phyloP scores from a whole-genome alignment of 2,329 filamentous ascomycete species.

The Beauveria asiatica region DNA sequence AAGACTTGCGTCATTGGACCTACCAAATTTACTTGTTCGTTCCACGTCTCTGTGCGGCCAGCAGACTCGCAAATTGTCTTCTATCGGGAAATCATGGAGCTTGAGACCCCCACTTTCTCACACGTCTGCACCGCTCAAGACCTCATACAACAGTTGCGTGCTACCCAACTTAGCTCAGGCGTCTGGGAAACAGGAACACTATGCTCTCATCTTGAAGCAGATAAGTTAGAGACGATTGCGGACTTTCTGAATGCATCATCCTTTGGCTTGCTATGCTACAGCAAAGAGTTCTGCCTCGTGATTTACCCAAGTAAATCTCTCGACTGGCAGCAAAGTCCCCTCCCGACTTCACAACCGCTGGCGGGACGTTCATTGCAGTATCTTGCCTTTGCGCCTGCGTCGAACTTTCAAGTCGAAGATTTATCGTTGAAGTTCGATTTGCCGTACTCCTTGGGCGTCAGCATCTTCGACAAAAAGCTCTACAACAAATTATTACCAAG shows the following conservation, averaged over 20 bases:
- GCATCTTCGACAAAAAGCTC: background rate
- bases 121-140: conserved; percentile 27
- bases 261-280: conserved; percentile 27
- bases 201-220: conserved; percentile 13
- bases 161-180: conserved; percentile 17
- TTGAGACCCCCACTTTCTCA: conserved; percentile 23
- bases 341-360: background rate
- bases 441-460: background rate
- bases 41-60: background rate
- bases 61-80: background rate
- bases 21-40: background rate
- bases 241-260: conserved; percentile 27
- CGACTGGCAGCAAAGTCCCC: conserved; percentile 21
- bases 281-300: conserved; percentile 27
- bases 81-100: conserved; percentile 16
- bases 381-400: background rate
- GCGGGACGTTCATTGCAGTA: background rate
- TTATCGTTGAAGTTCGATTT: background rate
- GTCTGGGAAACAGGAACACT: background rate
- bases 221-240: conserved; percentile 21
- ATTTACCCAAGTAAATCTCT: conserved; percentile 30
- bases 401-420: background rate
- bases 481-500: conserved; percentile 3
- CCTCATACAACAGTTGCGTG: conserved; percentile 17
- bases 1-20: conserved; percentile 2